These are phyloP conservation scores for Helichrysum umbraculigerum DNA, from an alignment of 129 eudicot species.

Conservation along the genomic window DNA sequence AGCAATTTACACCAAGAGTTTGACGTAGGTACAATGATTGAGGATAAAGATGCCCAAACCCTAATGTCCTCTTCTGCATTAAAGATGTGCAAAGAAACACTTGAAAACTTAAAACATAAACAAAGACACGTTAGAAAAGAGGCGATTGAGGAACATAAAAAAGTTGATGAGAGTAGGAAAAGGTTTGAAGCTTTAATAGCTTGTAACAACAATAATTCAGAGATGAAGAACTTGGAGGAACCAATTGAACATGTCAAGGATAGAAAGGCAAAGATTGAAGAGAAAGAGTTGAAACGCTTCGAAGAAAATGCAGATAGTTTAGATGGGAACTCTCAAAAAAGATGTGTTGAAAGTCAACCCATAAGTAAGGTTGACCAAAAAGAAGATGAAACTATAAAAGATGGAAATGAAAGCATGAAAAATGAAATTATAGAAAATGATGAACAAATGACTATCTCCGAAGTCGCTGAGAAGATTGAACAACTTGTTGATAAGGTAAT, in stretches of 20 bases:
- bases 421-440: conserved; percentile 35
- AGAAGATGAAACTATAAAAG: conserved; percentile 22
- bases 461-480: conserved; percentile 68
- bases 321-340: conserved; percentile 12
- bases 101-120: conserved; percentile 43
- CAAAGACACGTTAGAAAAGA: conserved; percentile 38
- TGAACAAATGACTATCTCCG: conserved; percentile 41
- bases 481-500: conserved; percentile 65
- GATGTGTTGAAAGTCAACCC: not conserved
- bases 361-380: conserved; percentile 12
- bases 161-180: conserved; percentile 40
- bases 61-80: conserved; percentile 60
- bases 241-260: conserved; percentile 21
- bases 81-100: conserved; percentile 56
- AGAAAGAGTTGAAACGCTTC: conserved; percentile 27
- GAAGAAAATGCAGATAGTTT: conserved; percentile 13
- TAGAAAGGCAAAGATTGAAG: conserved; percentile 33
- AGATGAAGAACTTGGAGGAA: conserved; percentile 25
- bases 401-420: conserved; percentile 31
- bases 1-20: conserved; percentile 70
- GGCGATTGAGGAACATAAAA: conserved; percentile 47
- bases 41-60: conserved; percentile 64
- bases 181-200: conserved; percentile 38
- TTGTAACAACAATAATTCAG: not conserved
- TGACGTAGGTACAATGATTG: conserved; percentile 42